Evolutionary conservation across 495 filamentous ascomycete genomes (phyloP).

Genomic region (Penicillium cosmopolitanum): DNA sequence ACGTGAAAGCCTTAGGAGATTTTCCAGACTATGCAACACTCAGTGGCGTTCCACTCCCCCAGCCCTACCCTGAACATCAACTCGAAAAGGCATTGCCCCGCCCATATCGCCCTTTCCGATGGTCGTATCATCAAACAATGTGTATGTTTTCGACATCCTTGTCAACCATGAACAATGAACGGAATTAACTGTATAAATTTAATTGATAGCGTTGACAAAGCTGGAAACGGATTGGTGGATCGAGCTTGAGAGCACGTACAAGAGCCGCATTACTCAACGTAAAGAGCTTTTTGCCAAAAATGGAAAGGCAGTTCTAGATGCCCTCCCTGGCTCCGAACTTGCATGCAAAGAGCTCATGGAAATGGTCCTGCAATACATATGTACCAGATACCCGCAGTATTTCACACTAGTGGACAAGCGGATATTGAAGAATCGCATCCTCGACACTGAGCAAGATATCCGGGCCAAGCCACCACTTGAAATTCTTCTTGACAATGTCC

Average conservation of each 20-base stretch:
- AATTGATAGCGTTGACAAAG: conserved; percentile 68
- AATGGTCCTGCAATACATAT: conserved; percentile 79
- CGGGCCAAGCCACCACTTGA: conserved; percentile 67
- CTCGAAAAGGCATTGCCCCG: conserved; percentile 67
- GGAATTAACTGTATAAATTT: conserved; percentile 12
- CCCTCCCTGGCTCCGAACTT: conserved; percentile 77
- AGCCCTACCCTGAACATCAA: conserved; percentile 65
- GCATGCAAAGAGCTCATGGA: conserved; percentile 92
- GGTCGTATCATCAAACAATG: conserved; percentile 94
- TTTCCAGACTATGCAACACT: conserved; percentile 83
- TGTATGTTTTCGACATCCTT: conserved; percentile 56
- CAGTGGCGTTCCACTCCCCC: conserved; percentile 77
- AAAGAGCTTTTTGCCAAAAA: conserved; percentile 67
- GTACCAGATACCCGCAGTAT: conserved; percentile 76
- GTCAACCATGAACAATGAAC: too few relatives aligned
- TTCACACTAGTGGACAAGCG: conserved; percentile 67
- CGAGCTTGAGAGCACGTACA: conserved; percentile 81
- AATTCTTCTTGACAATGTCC: conserved; percentile 78
- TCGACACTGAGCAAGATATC: conserved; percentile 66
- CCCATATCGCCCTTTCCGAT: conserved; percentile 81
- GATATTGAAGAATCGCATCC: conserved; percentile 71
- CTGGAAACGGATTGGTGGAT: conserved; percentile 90
- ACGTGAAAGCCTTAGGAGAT: conserved; percentile 74
- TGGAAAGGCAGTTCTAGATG: conserved; percentile 65
- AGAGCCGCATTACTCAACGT: conserved; percentile 69